A percentile compares a stretch with the other conserved stretches of the same genome.
phyloP scores from a whole-genome alignment of 2,329 filamentous ascomycete species.

The Alternaria angustiovoidea region DNA sequence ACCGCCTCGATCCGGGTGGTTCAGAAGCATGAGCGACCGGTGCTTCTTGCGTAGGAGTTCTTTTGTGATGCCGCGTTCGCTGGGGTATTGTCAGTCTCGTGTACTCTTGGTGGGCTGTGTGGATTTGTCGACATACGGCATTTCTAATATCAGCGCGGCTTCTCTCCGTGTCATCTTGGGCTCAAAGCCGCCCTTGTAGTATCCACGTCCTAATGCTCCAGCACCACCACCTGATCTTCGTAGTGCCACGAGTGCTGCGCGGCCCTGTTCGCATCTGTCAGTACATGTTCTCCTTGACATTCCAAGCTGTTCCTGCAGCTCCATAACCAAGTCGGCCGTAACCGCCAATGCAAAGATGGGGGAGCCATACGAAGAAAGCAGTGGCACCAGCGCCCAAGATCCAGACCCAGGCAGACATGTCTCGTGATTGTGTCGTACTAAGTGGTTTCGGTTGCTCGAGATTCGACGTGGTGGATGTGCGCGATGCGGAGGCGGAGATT shows the following conservation, averaged over 20 bases:
- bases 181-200: slow-evolving; percentile 99
- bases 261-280: slow-evolving; percentile 67
- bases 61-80: slow-evolving; percentile 86
- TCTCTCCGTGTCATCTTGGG: slow-evolving; percentile 91
- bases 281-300: neutral
- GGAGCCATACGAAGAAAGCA: slow-evolving; percentile 67
- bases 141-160: slow-evolving; percentile 86
- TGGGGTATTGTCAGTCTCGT: slow-evolving; percentile 49
- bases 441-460: neutral
- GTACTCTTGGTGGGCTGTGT: neutral
- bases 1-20: slow-evolving; percentile 96
- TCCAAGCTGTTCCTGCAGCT: neutral
- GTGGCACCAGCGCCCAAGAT: slow-evolving; percentile 69
- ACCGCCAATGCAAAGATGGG: neutral
- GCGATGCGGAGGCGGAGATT: slow-evolving; percentile 6
- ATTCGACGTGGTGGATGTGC: slow-evolving; percentile 3
- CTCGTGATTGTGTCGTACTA: slow-evolving; percentile 8
- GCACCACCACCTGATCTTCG: slow-evolving; percentile 75
- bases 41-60: slow-evolving; percentile 96
- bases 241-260: slow-evolving; percentile 89
- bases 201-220: slow-evolving; percentile 85
- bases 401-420: slow-evolving; percentile 66
- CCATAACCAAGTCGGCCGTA: neutral
- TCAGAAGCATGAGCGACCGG: slow-evolving; percentile 93
- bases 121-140: slow-evolving; percentile 70